Conservation (phyloP, 2,329 filamentous ascomycete genomes). For the Bisporella sp. region DNA sequence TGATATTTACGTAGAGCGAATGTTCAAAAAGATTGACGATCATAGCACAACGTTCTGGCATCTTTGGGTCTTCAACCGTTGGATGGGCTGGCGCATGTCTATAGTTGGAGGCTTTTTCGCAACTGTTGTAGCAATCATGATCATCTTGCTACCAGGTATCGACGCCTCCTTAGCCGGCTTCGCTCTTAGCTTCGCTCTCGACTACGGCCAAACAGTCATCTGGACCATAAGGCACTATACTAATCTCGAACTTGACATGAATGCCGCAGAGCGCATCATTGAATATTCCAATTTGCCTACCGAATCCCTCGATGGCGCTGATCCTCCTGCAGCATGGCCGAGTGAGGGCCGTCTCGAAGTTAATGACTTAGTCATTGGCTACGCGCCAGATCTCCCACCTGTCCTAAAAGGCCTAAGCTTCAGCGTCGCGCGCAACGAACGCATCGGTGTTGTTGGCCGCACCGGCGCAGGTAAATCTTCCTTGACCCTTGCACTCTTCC, state of each 20-base stretch:
- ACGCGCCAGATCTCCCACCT: constrained; percentile 63
- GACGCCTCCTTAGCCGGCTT: constrained; percentile 69
- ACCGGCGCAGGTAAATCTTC: constrained; percentile 76
- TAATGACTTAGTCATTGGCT: constrained; percentile 63
- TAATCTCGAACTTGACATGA: constrained; percentile 71
- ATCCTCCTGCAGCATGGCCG: constrained; percentile 68
- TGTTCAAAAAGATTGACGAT: constrained; percentile 63
- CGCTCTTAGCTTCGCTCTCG: constrained; percentile 64
- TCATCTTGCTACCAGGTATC: constrained; percentile 54
- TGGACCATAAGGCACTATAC: constrained; percentile 63
- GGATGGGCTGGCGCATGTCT: constrained; percentile 69
- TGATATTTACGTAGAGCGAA: constrained; percentile 58
- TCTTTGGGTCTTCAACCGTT: constrained; percentile 67
- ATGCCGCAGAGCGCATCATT: constrained; percentile 66
- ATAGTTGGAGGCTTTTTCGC: constrained; percentile 64
- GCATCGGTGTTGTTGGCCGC: constrained; percentile 70
- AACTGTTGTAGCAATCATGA: constrained; percentile 54
- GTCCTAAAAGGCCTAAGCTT: constrained; percentile 67
- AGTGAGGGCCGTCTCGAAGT: constrained; percentile 66
- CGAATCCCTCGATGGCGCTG: constrained; percentile 54
- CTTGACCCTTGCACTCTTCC: constrained; percentile 68
- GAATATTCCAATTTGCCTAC: constrained; percentile 66
- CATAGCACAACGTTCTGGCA: constrained; percentile 61
- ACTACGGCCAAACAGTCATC: constrained; percentile 57
- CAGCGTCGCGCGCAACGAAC: constrained; percentile 56